Base-by-base conservation (phyloP, 306 rosid genomes). In the Trichosanthes cucumerina region DNA sequence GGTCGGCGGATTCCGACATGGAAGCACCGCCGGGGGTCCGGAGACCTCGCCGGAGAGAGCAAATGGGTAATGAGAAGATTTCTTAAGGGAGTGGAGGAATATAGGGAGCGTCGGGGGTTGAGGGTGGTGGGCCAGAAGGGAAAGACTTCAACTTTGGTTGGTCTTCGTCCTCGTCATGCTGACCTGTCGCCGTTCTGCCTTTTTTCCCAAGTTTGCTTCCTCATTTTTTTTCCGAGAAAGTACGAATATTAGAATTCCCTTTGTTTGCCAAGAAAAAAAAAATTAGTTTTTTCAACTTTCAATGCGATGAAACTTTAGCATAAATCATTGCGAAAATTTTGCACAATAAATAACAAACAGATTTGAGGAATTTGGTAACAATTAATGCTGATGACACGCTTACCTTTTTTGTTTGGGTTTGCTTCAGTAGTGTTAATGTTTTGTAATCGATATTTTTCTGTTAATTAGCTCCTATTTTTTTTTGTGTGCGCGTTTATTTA, bases 101-200 rank as follows among this genome's bases (percentile, higher is more conserved):
- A 21, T 26, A 14, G 77, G 46, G 56, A 58, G 50, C 76, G 15
- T 38, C 19, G 7, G 79, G 7, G 79, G 8, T 68, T 60, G 53
- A 52, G 34, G 31, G 21, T 1, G 44, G 36, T 39, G 31, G 83
- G 28, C 82, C 85, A 34, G 6, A 12, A 15, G 31, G 4, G 38
- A 13, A 16, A 57, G 56, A 81, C 82, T 57, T 36, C 14, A 80
- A 39, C 79, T 82, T 75, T 69, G 78, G 86, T 91, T 86, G 85
- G 90, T 88, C 92, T 91, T 86, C 84, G 90, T 88, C 92, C 93
- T 81, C 79, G 71, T 88, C 87, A 88, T 85, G 53, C 83, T 88
- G 76, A 90, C 57, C 86, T 84, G 89, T 81, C 76, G 57, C 39
- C 38, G 76, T 58, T 77, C 43, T 81, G 75, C 0, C 13, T 31